Evolutionary conservation across 306 rosid genomes (phyloP).

Genomic region (Lathyrus sativus): DNA sequence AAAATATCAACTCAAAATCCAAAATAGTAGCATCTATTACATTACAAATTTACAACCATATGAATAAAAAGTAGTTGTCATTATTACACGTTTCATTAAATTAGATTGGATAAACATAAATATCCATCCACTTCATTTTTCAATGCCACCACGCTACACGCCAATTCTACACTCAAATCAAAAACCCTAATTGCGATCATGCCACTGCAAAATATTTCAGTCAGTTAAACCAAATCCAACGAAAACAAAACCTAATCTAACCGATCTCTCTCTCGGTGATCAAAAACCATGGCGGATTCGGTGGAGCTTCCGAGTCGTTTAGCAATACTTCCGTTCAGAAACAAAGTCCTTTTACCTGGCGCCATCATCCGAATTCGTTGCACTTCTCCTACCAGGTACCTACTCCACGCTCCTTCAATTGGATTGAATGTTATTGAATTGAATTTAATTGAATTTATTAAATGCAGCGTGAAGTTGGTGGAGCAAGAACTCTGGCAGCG

Average conservation of each 20-base stretch:
- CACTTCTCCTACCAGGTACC: constrained; percentile 90
- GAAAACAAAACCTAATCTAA: not conserved
- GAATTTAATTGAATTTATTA: not conserved
- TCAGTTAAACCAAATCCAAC: not conserved
- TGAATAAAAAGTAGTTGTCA: not conserved
- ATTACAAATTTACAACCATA: constrained; percentile 24
- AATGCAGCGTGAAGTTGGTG: constrained; percentile 84
- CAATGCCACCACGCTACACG: not conserved
- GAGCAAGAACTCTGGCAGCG: constrained; percentile 99
- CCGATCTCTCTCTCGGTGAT: not conserved
- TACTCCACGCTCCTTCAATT: not conserved
- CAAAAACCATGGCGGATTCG: constrained; percentile 69
- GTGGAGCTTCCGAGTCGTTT: constrained; percentile 91
- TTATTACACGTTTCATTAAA: not conserved
- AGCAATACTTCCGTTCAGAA: constrained; percentile 95
- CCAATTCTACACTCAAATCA: constrained; percentile 23
- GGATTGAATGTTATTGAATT: constrained; percentile 21
- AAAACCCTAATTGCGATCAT: constrained; percentile 9
- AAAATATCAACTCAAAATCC: not conserved
- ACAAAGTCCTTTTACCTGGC: constrained; percentile 95
- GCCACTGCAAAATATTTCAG: not conserved
- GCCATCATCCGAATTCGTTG: constrained; percentile 97
- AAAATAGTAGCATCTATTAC: constrained; percentile 3
- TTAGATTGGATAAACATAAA: constrained; percentile 19
- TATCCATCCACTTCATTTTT: not conserved